Conservation (phyloP, 352 stramenopile genomes). For the Stramenopiles sp. region DNA sequence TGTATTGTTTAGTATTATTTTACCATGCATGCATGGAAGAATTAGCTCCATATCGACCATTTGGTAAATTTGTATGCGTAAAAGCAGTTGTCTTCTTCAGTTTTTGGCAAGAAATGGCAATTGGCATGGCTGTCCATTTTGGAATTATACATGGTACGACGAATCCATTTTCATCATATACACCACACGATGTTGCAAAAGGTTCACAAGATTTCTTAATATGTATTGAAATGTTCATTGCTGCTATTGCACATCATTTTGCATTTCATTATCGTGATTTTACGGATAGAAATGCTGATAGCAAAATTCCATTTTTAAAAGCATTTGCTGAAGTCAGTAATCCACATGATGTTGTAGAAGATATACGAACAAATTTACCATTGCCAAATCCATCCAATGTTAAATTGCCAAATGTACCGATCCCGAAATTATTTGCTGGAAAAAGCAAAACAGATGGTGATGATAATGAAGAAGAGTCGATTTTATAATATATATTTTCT, state of each 20-base stretch:
- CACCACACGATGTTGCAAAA: constrained; percentile 51
- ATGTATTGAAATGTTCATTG: constrained; percentile 78
- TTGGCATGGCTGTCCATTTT: constrained; percentile 17
- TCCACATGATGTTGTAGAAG: too few species aligned
- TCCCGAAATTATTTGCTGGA: too few species aligned
- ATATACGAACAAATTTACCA: too few species aligned
- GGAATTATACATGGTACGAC: background rate
- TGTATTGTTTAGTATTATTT: constrained; percentile 79
- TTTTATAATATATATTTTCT: too few species aligned
- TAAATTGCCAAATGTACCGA: too few species aligned
- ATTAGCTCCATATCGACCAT: constrained; percentile 54
- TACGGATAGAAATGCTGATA: too few species aligned
- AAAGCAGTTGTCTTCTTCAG: constrained; percentile 85
- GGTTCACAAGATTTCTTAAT: constrained; percentile 79
- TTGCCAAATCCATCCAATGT: too few species aligned
- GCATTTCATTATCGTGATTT: too few species aligned
- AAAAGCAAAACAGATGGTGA: too few species aligned
- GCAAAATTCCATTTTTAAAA: too few species aligned
- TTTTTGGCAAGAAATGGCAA: constrained; percentile 75
- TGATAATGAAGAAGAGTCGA: too few species aligned
- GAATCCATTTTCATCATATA: background rate
- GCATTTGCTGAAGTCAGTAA: too few species aligned
- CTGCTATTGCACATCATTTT: constrained; percentile 69
- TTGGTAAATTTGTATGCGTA: constrained; percentile 78
- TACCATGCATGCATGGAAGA: constrained; percentile 70